phyloP scores from a whole-genome alignment of 768 basidiomycete species.

The Naganishia onofrii region DNA sequence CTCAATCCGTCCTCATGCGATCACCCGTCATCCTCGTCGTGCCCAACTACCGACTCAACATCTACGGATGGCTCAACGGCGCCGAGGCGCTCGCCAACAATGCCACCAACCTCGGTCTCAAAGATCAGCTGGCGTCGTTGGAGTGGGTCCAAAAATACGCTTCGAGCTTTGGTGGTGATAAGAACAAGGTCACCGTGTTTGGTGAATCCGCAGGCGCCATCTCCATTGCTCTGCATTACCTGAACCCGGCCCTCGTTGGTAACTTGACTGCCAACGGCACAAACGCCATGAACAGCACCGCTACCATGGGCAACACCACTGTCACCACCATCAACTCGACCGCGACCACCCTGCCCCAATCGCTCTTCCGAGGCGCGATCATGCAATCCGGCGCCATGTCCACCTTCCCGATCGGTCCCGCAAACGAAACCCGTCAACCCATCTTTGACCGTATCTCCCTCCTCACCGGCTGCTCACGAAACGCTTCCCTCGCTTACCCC shows the following conservation, averaged over 20 bases:
- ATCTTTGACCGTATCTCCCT: slow-evolving; percentile 39
- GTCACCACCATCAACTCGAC: slow-evolving; percentile 24
- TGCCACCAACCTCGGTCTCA: slow-evolving; percentile 59
- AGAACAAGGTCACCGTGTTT: slow-evolving; percentile 59
- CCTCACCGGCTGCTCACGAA: slow-evolving; percentile 38
- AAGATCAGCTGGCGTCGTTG: slow-evolving; percentile 63
- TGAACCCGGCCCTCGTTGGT: slow-evolving; percentile 33
- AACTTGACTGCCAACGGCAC: slow-evolving; percentile 17
- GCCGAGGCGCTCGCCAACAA: slow-evolving; percentile 38
- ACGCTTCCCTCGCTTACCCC: slow-evolving; percentile 22
- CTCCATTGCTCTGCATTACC: slow-evolving; percentile 55
- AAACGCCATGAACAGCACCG: slow-evolving; percentile 6
- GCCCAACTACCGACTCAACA: slow-evolving; percentile 59
- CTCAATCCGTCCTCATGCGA: slow-evolving; percentile 44
- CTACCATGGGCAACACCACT: slow-evolving; percentile 15
- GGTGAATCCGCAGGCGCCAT: slow-evolving; percentile 64
- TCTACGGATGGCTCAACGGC: slow-evolving; percentile 56
- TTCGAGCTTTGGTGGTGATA: slow-evolving; percentile 65
- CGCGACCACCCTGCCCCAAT: background rate
- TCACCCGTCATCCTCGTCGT: slow-evolving; percentile 59
- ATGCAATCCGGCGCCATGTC: slow-evolving; percentile 41
- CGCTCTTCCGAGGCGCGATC: slow-evolving; percentile 32
- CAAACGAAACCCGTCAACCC: slow-evolving; percentile 38
- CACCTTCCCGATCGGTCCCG: slow-evolving; percentile 36
- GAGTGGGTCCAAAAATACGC: slow-evolving; percentile 67